Evolutionary conservation across 208 protist genomes (phyloP), one percentile per base, ranked within the genome.

Genomic region (Crithidia brevicula): DNA sequence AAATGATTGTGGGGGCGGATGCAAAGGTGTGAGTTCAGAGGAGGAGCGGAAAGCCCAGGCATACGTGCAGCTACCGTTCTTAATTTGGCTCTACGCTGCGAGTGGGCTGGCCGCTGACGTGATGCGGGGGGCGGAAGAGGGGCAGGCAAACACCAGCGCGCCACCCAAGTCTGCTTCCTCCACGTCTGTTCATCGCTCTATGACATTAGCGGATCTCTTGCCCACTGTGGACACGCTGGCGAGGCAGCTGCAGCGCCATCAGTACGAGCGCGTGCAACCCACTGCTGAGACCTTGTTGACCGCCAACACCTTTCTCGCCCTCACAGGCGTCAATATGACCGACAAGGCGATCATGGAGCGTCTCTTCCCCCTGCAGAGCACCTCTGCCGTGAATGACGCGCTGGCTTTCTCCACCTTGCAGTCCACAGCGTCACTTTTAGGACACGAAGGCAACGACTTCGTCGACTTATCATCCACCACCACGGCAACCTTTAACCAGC

Each of bases 41-140:
- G 70, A 59, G 70, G 45, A 51, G 62, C 54, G 62, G 8, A 42
- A 58, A 20, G 46, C 57, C 6, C 40, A 66, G 33, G 62, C 38
- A 5, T 70, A 50, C 10, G 70, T 66, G 27, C 70, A 70, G 33
- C 54, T 76, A 18, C 54, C 62, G 13, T 70, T 76, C 45, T 47
- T 66, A 34, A 64, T 76, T 53, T 76, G 70, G 70, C 45, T 76
- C 3, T 70, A 70, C 57, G 56, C 70, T 3, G 70, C 70, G n/a
- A 69, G 45, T 30, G 70, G 70, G 45, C 56, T 76, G 15, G 62
- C 62, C 20, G 58, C 53, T 9, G 70, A 76, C 25, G 70, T 64
- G 5, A 52, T 70, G 36, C 62, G 38, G 28, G 28, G 11, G 3
- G 31, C 33, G 20, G 42, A 63, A 28, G 61, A 75, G 34, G 11